Conservation (phyloP, 495 filamentous ascomycete genomes). For the Aspergillus nanangensis region DNA sequence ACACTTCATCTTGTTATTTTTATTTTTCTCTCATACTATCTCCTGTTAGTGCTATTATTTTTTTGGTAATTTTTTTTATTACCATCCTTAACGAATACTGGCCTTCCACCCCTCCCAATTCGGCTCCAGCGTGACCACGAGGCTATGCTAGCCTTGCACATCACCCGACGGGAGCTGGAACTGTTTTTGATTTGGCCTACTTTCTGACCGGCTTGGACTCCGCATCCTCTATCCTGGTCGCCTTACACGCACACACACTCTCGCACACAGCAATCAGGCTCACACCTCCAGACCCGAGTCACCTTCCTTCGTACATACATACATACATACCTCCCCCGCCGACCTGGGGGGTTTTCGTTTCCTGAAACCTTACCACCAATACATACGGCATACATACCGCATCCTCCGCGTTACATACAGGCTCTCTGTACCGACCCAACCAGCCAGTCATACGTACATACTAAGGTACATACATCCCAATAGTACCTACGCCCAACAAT, state of each 20-base stretch:
- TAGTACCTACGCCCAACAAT: background rate
- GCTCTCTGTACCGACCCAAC: background rate
- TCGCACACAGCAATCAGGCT: background rate
- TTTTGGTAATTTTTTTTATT: conserved; percentile 1
- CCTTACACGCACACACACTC: conserved; percentile 8
- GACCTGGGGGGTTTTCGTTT: no score
- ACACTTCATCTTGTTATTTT: background rate
- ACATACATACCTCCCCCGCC: conserved; percentile 9
- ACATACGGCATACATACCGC: background rate
- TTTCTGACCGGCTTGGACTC: conserved; percentile 18
- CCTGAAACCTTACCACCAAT: conserved; percentile 3
- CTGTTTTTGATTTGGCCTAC: conserved; percentile 22
- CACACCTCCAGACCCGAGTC: conserved; percentile 5
- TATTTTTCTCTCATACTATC: background rate
- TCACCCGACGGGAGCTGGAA: conserved; percentile 26
- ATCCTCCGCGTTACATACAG: background rate
- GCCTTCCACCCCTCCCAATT: conserved; percentile 3
- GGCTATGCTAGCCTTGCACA: conserved; percentile 29
- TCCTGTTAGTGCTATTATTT: conserved; percentile 3
- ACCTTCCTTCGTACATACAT: conserved; percentile 10
- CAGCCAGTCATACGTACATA: background rate
- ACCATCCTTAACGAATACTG: no score
- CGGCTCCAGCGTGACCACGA: conserved; percentile 21
- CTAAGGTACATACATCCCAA: background rate
- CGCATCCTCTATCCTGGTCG: conserved; percentile 19